Evolutionary conservation across 305 asterid genomes (phyloP).

Genomic region (Fraxinus albicans): DNA sequence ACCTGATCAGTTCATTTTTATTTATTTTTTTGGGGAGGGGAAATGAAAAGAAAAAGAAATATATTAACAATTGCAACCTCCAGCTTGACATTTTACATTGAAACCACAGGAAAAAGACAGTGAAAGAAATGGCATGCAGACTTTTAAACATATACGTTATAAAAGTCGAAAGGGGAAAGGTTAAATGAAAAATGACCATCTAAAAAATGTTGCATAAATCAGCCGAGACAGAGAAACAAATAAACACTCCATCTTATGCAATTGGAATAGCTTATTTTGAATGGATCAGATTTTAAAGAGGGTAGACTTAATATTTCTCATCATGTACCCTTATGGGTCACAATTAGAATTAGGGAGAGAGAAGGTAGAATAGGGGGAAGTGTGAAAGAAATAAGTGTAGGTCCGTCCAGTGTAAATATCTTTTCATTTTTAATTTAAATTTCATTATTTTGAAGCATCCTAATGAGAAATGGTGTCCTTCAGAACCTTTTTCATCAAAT

Average conservation of each 20-base stretch:
- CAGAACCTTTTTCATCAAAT: slow-evolving; percentile 3
- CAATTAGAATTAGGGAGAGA: background rate
- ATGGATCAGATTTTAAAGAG: background rate
- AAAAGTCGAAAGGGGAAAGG: background rate
- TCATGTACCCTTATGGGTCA: background rate
- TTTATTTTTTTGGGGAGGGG: background rate
- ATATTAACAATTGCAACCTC: slow-evolving; percentile 18
- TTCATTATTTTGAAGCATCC: background rate
- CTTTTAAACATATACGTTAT: slow-evolving; percentile 1
- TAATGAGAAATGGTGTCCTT: background rate
- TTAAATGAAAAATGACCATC: background rate
- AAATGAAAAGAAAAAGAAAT: slow-evolving; percentile 13
- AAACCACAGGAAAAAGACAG: slow-evolving; percentile 18
- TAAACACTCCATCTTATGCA: background rate
- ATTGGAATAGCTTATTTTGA: background rate
- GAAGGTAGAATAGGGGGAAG: background rate
- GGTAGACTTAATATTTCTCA: background rate
- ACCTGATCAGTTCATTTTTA: slow-evolving; percentile 34
- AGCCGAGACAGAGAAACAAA: background rate
- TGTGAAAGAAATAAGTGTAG: background rate
- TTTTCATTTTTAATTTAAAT: background rate
- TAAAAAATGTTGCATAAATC: slow-evolving; percentile 5
- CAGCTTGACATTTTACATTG: slow-evolving; percentile 6
- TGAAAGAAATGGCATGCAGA: slow-evolving; percentile 15
- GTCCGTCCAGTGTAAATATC: slow-evolving; percentile 10